Evolutionary conservation across 176 grass and related monocot species (phyloP), one percentile per base, ranked within the genome.

Genomic region (Eragrostis nindensis): DNA sequence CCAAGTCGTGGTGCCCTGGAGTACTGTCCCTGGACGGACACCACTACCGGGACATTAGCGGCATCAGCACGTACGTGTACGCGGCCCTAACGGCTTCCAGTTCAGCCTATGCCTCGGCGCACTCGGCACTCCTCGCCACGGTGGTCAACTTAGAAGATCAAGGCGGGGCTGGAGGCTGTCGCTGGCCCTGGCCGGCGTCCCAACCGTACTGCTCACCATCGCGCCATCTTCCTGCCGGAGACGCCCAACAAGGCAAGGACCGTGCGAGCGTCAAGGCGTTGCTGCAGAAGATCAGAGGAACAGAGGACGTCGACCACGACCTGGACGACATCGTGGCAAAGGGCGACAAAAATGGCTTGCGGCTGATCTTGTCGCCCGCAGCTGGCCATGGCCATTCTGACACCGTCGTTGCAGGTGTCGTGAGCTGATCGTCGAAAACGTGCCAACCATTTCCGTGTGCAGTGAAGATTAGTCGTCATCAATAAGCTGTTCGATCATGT

Each of bases 71-170:
- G n/a, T n/a, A n/a, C n/a, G n/a, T n/a, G n/a, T n/a, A n/a, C n/a
- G n/a, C n/a, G n/a, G n/a, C n/a, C n/a, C n/a, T n/a, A 94, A 90
- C 15, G 69, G 85, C 38, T 88, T 94, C 83, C 81, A 90, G n/a
- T 64, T 90, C 70, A 88, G 76, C 73, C 5, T 91, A 4, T 84
- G 75, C 0, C n/a, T 86, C 0, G 85, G 86, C 4, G 32, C 68
- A 7, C 82, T n/a, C n/a, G n/a, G n/a, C n/a, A n/a, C n/a, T 94
- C 13, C 32, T 63, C 0, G 88, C 86, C 2, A 86, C 60, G 16
- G 24, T 88, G 9, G 40, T 91, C 76, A 91, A 94, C 71, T 91
- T 69, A 91, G 24, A 94, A 94, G 70, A 87, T 94, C 54, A 62
- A 10, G 24, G 68, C 6, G 80, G 88, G 91, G 91, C 14, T 94